A percentile compares a stretch with the other conserved stretches of the same genome.
Evolutionary conservation across 2,329 filamentous ascomycete genomes (phyloP).

Genomic region (Ceratocystis eucalypticola): DNA sequence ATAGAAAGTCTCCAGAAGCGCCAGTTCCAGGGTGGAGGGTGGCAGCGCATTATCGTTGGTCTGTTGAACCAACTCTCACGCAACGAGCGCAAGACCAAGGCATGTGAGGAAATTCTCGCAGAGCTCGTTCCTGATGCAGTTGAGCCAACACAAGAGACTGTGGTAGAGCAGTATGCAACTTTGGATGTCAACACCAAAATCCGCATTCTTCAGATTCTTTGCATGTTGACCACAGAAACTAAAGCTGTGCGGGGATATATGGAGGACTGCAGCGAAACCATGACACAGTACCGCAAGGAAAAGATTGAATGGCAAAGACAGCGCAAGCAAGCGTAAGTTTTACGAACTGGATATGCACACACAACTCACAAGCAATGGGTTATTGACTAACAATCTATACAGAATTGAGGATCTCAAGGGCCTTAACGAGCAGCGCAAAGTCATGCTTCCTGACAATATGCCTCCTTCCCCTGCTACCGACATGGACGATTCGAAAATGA

Average conservation of each 20-base stretch:
- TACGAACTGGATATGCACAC: neutral
- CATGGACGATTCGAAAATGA: conserved; percentile 45
- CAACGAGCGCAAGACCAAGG: conserved; percentile 52
- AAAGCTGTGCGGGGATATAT: conserved; percentile 78
- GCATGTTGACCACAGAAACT: conserved; percentile 73
- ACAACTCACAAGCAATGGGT: neutral
- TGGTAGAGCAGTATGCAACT: conserved; percentile 54
- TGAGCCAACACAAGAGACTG: conserved; percentile 63
- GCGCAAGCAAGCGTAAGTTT: conserved; percentile 49
- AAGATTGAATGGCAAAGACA: conserved; percentile 86
- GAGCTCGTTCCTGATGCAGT: conserved; percentile 67
- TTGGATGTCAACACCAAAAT: conserved; percentile 76
- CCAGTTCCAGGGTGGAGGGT: conserved; percentile 77
- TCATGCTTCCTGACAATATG: conserved; percentile 58
- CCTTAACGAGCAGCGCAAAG: conserved; percentile 60
- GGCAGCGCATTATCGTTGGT: conserved; percentile 81
- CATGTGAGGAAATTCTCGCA: conserved; percentile 65
- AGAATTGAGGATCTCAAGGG: conserved; percentile 58
- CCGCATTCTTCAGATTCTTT: conserved; percentile 68
- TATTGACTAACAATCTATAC: conserved; percentile 26
- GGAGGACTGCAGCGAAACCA: conserved; percentile 81
- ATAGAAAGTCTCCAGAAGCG: conserved; percentile 69
- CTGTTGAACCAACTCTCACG: conserved; percentile 74
- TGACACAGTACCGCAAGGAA: conserved; percentile 89
- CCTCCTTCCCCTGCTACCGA: conserved; percentile 47